Percentiles rank a stretch among this genome's conserved stretches.
phyloP scores from a whole-genome alignment of 202 grass and related monocot species.

The Digitaria exilis region DNA sequence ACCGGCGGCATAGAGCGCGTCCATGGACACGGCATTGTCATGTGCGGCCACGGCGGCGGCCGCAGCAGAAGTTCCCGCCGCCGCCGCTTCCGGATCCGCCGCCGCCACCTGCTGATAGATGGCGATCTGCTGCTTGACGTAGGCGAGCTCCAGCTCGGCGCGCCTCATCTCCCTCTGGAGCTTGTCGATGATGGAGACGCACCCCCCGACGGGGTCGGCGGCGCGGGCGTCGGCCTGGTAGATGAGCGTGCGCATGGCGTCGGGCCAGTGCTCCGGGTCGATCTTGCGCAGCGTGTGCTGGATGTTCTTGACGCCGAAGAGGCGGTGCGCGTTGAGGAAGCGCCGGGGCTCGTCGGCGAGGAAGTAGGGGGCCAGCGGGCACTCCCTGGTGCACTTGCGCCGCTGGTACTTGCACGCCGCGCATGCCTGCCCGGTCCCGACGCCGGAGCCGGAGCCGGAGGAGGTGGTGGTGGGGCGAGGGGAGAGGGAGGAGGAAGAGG shows the following conservation, averaged over 20 bases:
- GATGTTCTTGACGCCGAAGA: conserved; percentile 85
- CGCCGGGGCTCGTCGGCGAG: conserved; percentile 56
- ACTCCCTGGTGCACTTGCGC: conserved; percentile 64
- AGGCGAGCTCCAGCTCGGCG: neutral
- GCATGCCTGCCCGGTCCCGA: conserved; percentile 59
- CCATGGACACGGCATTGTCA: neutral
- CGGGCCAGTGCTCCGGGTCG: neutral
- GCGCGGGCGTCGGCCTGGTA: conserved; percentile 59
- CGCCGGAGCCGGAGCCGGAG: neutral
- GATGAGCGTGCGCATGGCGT: conserved; percentile 61
- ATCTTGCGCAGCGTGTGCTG: conserved; percentile 40
- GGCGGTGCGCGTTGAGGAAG: conserved; percentile 64
- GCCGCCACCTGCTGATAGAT: conserved; percentile 5
- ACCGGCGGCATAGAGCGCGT: conserved; percentile 24
- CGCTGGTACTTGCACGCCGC: conserved; percentile 84
- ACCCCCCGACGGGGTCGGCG: conserved; percentile 49
- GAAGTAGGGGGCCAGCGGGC: conserved; percentile 69
- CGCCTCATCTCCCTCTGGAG: neutral
- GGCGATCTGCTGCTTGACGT: neutral
- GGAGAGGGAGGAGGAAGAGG: conserved; percentile 1
- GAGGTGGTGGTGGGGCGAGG: neutral
- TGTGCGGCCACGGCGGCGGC: neutral
- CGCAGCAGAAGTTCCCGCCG: too few relatives aligned
- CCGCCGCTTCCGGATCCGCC: too few relatives aligned
- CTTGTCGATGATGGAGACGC: neutral